These are phyloP conservation scores for Acacia confusa DNA, from an alignment of 306 rosid genomes.

Conservation along the genomic window DNA sequence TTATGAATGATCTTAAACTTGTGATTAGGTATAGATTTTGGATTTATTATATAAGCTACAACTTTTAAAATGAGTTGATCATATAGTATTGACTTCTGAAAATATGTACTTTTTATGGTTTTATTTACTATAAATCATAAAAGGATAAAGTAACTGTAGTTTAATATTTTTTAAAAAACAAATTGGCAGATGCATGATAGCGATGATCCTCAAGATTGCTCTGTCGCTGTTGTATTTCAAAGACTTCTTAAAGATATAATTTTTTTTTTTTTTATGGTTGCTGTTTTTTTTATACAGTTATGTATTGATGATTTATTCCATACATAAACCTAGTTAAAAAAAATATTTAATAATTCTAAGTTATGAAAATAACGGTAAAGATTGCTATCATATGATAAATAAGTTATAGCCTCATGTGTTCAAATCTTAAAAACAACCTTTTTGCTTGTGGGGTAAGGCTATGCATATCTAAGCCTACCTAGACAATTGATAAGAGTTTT, in stretches of 20 bases:
- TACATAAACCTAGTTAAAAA: background rate
- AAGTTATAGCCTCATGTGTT: too few relatives aligned
- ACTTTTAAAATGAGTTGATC: too few relatives aligned
- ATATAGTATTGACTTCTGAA: background rate
- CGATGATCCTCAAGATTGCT: background rate
- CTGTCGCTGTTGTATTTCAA: background rate
- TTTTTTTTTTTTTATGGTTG: background rate
- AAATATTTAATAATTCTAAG: background rate
- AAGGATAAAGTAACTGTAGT: background rate
- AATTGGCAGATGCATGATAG: background rate
- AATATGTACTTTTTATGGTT: background rate
- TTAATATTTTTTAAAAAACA: background rate
- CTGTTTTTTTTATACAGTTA: background rate
- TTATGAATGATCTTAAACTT: background rate
- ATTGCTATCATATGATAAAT: too few relatives aligned
- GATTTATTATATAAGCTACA: background rate
- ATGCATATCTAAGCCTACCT: rapidly evolving
- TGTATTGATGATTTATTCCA: background rate
- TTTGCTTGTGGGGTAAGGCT: too few relatives aligned
- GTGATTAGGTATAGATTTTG: background rate
- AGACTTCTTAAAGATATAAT: background rate
- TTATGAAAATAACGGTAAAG: too few relatives aligned
- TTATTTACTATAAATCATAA: too few relatives aligned
- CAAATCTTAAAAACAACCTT: too few relatives aligned
- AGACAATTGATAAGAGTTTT: too few relatives aligned